A percentile compares a stretch with the other conserved stretches of the same genome.
Conservation (phyloP, 371 early-diverging fungal genomes). For the Mortierella sp. region DNA sequence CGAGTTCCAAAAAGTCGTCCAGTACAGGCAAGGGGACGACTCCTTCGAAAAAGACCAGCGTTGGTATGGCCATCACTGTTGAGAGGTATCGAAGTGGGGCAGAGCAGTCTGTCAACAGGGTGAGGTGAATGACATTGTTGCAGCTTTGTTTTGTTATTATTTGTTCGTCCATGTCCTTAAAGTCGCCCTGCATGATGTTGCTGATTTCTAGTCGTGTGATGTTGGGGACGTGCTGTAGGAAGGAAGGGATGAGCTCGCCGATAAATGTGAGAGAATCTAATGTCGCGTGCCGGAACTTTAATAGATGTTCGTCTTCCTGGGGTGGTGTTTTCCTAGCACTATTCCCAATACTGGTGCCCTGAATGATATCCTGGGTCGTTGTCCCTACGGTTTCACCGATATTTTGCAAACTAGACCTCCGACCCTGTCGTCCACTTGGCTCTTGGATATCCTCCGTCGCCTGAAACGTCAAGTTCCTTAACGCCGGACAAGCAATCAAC, state of each 20-base stretch:
- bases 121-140: constrained; percentile 6
- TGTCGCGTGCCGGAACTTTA: constrained; percentile 16
- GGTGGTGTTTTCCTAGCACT: background rate
- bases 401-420: background rate
- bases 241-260: constrained; percentile 29
- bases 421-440: background rate
- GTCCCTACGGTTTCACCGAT: background rate
- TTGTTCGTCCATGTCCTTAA: constrained; percentile 11
- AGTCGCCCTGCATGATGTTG: constrained; percentile 19
- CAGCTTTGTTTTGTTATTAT: background rate
- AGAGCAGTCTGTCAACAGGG: constrained; percentile 8
- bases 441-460: constrained; percentile 15
- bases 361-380: background rate
- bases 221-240: constrained; percentile 26
- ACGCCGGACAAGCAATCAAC: constrained; percentile 21
- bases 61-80: constrained; percentile 8
- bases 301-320: background rate
- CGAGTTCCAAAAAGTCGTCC: constrained; percentile 29
- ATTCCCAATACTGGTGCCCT: background rate
- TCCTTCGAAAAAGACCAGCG: constrained; percentile 25
- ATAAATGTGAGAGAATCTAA: constrained; percentile 19
- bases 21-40: constrained; percentile 18
- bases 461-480: constrained; percentile 20
- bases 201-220: constrained; percentile 7
- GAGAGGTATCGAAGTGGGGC: constrained; percentile 16